Conservation (phyloP, 805 yeast genomes). For the Soucietia sequanensis region DNA sequence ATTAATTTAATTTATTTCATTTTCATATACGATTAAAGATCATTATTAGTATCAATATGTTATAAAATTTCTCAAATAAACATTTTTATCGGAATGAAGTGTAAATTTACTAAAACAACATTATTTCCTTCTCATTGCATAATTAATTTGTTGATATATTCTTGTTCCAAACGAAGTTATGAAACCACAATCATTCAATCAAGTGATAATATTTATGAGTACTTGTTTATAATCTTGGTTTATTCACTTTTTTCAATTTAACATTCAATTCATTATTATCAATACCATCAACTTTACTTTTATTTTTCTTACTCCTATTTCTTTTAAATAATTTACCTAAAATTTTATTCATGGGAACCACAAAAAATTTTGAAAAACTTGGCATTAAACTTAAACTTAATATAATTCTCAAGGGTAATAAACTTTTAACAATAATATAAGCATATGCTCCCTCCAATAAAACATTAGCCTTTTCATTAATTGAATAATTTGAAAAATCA, state of each 20-base stretch:
- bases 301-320: constrained; percentile 4
- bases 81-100: no score
- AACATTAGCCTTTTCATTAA: constrained; percentile 53
- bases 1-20: no score
- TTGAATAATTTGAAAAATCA: constrained; percentile 29
- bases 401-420: constrained; percentile 53
- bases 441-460: constrained; percentile 75
- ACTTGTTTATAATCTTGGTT: constrained; percentile 39
- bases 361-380: constrained; percentile 50
- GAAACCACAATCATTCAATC: no score
- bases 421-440: constrained; percentile 62
- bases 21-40: no score
- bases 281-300: not conserved
- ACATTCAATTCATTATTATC: constrained; percentile 2
- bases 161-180: no score
- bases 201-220: no score
- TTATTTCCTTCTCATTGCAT: no score
- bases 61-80: no score
- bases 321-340: constrained; percentile 12
- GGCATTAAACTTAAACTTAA: constrained; percentile 56
- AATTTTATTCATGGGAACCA: constrained; percentile 43
- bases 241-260: constrained; percentile 24
- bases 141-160: no score
- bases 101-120: no score
- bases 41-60: no score